Base-by-base conservation (phyloP, 345 rosid genomes). In the Eucalyptus coolabah region DNA sequence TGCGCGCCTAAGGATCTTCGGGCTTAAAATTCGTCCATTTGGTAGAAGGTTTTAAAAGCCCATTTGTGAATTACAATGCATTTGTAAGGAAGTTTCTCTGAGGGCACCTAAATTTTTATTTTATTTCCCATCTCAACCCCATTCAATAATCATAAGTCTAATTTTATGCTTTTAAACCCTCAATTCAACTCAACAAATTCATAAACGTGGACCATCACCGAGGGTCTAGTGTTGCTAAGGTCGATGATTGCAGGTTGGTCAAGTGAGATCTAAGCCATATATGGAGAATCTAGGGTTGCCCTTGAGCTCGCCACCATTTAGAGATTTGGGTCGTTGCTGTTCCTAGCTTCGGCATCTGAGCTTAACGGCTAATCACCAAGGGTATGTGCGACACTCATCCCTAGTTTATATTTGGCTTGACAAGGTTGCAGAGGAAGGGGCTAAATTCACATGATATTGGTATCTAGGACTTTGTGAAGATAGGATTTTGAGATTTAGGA, bases 231-330 rank as follows among this genome's bases (percentile, higher is more conserved):
- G 40, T n/a, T 15, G 40, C 17, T 32, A 14, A n/a, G 77, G 6
- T 65, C 3, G 21, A 65, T 1, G 24, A 0, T 65, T 17, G 24
- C 1, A 53, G 24, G 56, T 19, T 0, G 2, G 56, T 53, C 56
- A 19, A 53, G 56, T 53, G 24, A 53, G 24, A 53, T 53, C 56
- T 53, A 53, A 53, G 24, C 56, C 56, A 53, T 53, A 18, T 53
- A 19, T 53, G 56, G 23, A 53, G 56, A 53, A 53, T 53, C 24
- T 53, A 53, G 24, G 56, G 10, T 53, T 53, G 40, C 40, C 5
- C 77, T 1, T 65, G 9, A n/a, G 40, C 77, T n/a, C 0, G 21
- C 11, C 37, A n/a, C 1, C 1, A 0, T n/a, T 15, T 65, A 0
- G 5, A n/a, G 77, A 65, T 65, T 1, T 14, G 34, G 72, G 2